Evolutionary conservation across 805 yeast genomes (phyloP), one percentile per base, ranked within the genome.

Genomic region (Suhomyces emberorum): DNA sequence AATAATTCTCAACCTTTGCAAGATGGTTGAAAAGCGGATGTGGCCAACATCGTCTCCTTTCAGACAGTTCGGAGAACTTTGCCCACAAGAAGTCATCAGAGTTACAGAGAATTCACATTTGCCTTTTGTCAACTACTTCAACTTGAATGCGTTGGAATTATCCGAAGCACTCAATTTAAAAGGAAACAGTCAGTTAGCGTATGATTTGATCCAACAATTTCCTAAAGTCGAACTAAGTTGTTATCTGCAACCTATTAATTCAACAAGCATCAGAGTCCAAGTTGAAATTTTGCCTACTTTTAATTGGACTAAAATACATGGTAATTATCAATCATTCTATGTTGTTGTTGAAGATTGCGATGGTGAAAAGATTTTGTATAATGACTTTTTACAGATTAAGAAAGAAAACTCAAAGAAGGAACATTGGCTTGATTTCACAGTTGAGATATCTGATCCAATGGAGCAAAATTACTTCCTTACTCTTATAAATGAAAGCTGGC

Each of bases 21-120:
- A 86, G 45, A 80, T 85, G 78, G 83, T 88, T 15, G 95, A 85
- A 36, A 72, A 66, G 38, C 64, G 95, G 34, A 70, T 86, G 64
- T 95, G 99, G 99, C 54, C 77, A 9, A 77, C 91, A 0, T 81
- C 77, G 43, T 78, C 95, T 0, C 96, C 98, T 0, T 74, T 93
- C 37, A 69, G 96, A 40, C 98, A 93, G 53, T 88, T 86, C 53
- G 68, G 63, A 3, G 70, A 76, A 0, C 54, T 60, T n/a, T 85
- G 83, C 22, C 93, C 96, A 0, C 38, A 46, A 0, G 93, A 83
- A 38, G 72, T 89, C 3, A 73, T 93, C 6, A 71, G 71, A 39
- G 80, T 81, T 29, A 77, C 88, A 0, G 98, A 93, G 57, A 74
- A 80, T 15, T 83, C 95, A 0, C 80, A 79, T 46, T 62, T 88